These are phyloP conservation scores for Globisporangium middletonii DNA, from an alignment of 352 stramenopile genomes.

Conservation along the genomic window DNA sequence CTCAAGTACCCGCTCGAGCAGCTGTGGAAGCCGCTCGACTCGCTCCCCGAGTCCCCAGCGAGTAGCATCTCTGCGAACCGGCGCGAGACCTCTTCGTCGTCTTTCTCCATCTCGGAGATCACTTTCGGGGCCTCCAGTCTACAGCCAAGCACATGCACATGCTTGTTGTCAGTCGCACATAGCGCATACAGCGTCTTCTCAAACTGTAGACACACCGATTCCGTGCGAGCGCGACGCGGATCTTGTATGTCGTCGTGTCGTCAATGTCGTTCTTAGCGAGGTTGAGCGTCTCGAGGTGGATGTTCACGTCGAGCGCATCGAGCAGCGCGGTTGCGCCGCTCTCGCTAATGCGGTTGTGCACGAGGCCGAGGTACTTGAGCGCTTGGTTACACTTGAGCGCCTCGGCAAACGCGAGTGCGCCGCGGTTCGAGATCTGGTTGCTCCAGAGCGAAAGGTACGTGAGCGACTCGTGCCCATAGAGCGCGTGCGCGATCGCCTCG, in stretches of 20 bases:
- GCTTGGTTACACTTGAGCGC: conserved; percentile 57
- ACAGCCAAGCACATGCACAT: not conserved
- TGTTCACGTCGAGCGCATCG: conserved; percentile 60
- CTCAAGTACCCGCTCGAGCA: conserved; percentile 41
- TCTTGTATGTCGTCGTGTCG: conserved; percentile 31
- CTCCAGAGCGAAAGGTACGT: conserved; percentile 46
- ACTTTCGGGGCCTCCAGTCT: conserved; percentile 18
- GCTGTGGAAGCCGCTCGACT: conserved; percentile 54
- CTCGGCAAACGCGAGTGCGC: conserved; percentile 40
- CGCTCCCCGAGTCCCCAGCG: conserved; percentile 18
- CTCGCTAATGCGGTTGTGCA: conserved; percentile 49
- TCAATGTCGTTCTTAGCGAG: conserved; percentile 52
- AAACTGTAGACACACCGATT: conserved; percentile 32
- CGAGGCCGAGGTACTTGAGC: conserved; percentile 54
- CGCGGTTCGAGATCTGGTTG: conserved; percentile 59
- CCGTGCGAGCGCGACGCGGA: conserved; percentile 38
- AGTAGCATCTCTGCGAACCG: conserved; percentile 20
- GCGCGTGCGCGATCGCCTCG: conserved; percentile 49
- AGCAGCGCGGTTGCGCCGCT: conserved; percentile 41
- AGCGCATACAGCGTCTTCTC: not conserved
- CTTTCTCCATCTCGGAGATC: conserved; percentile 38
- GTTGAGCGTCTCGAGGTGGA: conserved; percentile 52
- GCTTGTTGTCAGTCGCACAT: not conserved
- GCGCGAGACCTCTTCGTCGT: conserved; percentile 33
- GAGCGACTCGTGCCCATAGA: conserved; percentile 70